phyloP scores from a whole-genome alignment of 2,329 filamentous ascomycete species.

The Trichophyton rubrum region DNA sequence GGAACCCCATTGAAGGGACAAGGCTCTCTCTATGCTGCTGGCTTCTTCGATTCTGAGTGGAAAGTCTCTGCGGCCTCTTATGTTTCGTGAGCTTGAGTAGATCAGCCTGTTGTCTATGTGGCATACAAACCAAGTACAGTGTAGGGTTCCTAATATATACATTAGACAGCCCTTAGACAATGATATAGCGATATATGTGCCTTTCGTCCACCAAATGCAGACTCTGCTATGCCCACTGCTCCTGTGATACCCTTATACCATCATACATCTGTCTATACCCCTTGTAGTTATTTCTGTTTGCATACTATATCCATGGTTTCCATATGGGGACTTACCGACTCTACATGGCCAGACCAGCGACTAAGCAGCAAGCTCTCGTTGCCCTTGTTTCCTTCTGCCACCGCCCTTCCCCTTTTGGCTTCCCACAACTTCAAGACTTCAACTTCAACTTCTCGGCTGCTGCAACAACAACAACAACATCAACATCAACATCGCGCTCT shows the following conservation, averaged over 20 bases:
- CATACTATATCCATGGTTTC: neutral
- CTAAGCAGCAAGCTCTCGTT: neutral
- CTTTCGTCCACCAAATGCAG: neutral
- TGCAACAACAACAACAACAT: neutral
- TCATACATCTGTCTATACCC: neutral
- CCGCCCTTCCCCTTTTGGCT: slow-evolving; percentile 2
- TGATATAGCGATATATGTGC: neutral
- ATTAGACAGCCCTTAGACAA: neutral
- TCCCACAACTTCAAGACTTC: neutral
- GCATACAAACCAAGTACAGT: neutral
- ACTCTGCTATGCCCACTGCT: neutral
- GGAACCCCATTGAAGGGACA: slow-evolving; percentile 40
- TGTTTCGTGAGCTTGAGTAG: slow-evolving; percentile 18
- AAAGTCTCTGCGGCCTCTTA: slow-evolving; percentile 38
- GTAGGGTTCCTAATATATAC: neutral
- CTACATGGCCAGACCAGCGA: neutral
- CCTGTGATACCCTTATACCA: neutral
- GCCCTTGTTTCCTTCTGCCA: slow-evolving; percentile 4
- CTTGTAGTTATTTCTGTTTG: neutral
- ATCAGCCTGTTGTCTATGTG: neutral
- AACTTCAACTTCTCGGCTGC: slow-evolving; percentile 13
- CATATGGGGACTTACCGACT: neutral
- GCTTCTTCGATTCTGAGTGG: slow-evolving; percentile 46
- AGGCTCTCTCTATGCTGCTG: slow-evolving; percentile 41
- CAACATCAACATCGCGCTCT: slow-evolving; percentile 9